phyloP scores from a whole-genome alignment of 2,329 filamentous ascomycete species.

The Rachicladosporium sp. region DNA sequence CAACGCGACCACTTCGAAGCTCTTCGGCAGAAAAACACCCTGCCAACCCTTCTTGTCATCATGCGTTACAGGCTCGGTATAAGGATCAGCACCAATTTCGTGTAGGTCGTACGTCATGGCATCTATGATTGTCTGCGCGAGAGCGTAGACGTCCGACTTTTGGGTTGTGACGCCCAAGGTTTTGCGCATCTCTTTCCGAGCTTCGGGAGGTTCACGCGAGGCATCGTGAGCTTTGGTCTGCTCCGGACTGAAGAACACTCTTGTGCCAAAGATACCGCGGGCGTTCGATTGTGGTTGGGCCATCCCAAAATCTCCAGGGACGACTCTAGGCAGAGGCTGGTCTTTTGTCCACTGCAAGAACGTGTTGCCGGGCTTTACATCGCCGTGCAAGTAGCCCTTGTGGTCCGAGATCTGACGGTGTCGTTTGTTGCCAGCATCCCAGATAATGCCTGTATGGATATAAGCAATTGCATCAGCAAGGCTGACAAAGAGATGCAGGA shows the following conservation, averaged over 20 bases:
- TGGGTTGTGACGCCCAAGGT: constrained; percentile 7
- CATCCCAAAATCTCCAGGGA: constrained; percentile 16
- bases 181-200: neutral
- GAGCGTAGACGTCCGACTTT: constrained; percentile 14
- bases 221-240: no score
- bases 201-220: neutral
- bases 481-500: constrained; percentile 14
- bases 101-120: constrained; percentile 8
- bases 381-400: constrained; percentile 11
- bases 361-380: constrained; percentile 15
- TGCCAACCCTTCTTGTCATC: no score
- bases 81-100: neutral
- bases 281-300: constrained; percentile 1
- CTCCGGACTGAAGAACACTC: constrained; percentile 7
- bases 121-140: constrained; percentile 15
- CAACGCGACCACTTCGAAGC: neutral
- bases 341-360: constrained; percentile 10
- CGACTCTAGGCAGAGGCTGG: constrained; percentile 10
- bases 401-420: constrained; percentile 3
- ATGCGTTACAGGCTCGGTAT: neutral
- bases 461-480: constrained; percentile 16
- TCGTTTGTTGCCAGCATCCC: neutral
- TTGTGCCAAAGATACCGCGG: constrained; percentile 8
- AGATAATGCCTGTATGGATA: constrained; percentile 13
- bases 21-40: no score